Percentiles rank a stretch among this genome's conserved stretches.
Evolutionary conservation across 2,329 filamentous ascomycete genomes (phyloP).

Genomic region (Colletotrichum tofieldiae): DNA sequence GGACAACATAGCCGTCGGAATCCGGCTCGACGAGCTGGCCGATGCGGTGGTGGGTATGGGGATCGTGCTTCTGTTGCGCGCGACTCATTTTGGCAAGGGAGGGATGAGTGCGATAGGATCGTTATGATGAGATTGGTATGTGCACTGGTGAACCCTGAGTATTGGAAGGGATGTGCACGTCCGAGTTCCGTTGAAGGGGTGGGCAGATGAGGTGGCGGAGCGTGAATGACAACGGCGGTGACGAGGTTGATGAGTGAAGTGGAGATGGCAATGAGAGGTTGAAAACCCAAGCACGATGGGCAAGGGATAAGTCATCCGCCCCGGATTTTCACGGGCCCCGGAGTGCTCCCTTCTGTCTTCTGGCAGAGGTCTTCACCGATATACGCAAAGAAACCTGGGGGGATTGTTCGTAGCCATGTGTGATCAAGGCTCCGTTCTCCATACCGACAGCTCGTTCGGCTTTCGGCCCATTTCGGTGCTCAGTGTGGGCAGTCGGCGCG

Average conservation of each 20-base stretch:
- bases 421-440: not conserved
- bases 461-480: not conserved
- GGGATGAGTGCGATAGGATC: not conserved
- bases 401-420: not conserved
- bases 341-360: not conserved
- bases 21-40: conserved; percentile 16
- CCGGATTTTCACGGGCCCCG: not conserved
- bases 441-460: not conserved
- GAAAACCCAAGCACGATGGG: not conserved
- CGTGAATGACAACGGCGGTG: not conserved
- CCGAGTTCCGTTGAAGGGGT: no score
- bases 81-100: not conserved
- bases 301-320: conserved; percentile 1
- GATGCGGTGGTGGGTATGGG: conserved; percentile 5
- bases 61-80: conserved; percentile 5
- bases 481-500: not conserved
- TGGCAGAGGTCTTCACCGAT: not conserved
- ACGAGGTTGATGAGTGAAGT: not conserved
- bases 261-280: not conserved
- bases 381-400: not conserved
- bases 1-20: conserved; percentile 17
- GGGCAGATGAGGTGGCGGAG: not conserved
- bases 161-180: not conserved
- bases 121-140: not conserved
- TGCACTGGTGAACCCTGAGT: not conserved